Percentiles rank a stretch among this genome's conserved stretches.
phyloP scores from a whole-genome alignment of 148 eudicot species.

The Salicornia ramosissima region DNA sequence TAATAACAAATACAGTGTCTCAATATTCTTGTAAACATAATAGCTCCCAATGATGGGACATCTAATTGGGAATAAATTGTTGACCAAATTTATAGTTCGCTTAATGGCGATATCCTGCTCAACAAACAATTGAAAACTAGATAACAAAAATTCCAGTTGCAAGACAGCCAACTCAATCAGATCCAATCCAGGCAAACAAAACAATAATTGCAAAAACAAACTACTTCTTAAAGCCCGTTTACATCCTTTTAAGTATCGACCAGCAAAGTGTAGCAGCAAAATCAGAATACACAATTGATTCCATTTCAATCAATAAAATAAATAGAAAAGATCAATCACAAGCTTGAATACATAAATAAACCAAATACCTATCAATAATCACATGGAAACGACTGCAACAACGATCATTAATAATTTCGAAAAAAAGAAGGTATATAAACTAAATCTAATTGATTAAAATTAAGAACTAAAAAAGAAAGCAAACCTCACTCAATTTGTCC shows the following conservation, averaged over 20 bases:
- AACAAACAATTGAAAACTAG: neutral
- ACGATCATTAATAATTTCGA: neutral
- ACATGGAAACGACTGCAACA: neutral
- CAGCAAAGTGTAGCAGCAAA: neutral
- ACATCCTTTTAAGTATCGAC: neutral
- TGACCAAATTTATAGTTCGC: too few species aligned
- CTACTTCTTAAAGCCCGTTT: neutral
- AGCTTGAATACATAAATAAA: neutral
- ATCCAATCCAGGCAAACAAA: neutral
- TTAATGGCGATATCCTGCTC: too few species aligned
- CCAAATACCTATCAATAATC: neutral
- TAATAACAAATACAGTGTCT: too few species aligned
- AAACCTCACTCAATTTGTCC: conserved; percentile 31
- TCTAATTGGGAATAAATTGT: too few species aligned
- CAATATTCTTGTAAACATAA: too few species aligned
- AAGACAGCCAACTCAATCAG: neutral
- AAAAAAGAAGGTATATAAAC: neutral
- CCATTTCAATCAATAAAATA: neutral
- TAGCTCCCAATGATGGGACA: too few species aligned
- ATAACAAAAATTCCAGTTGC: neutral
- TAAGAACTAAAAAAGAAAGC: neutral
- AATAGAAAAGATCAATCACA: neutral
- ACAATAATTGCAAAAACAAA: neutral
- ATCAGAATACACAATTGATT: neutral
- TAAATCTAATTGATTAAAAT: neutral